Evolutionary conservation across 2,329 filamentous ascomycete genomes (phyloP), one percentile per base, ranked within the genome.

Genomic region (Paracoccidioides lutzii): DNA sequence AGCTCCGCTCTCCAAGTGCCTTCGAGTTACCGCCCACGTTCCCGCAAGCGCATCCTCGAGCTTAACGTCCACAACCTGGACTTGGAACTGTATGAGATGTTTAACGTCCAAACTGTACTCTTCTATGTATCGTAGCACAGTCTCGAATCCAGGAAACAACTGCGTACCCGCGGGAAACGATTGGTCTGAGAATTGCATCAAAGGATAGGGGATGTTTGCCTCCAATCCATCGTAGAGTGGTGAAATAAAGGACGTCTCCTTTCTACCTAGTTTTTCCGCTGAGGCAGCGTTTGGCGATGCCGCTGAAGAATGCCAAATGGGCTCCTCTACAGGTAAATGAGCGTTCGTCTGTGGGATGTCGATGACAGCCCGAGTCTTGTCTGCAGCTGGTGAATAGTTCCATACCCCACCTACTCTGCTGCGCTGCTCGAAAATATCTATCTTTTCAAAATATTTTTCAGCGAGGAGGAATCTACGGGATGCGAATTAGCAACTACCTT

Each of bases 381-480:
- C 65, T 46, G 71, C 55, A 69, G 77, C 70, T 33, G 75, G 73
- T 59, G 78, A 83, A 69, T 94, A 90, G 64, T 89, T 85, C 91
- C 91, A 97, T 8, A 93, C 81, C 2, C 93, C 91, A 56, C 90
- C 91, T 5, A 86, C 80, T 50, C 81, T 78, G 46, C 78, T 74
- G 61, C 89, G 83, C 70, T 95, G 88, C 70, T 97, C 93, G 64
- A 87, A 94, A 42, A 96, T 71, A 58, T 83, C 80, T 58, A 97
- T 83, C 35, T 75, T 78, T 10, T 82, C 73, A 64, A 93, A 93
- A 1, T 67, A 75, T 65, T 77, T 85, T 63, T 87, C 89, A 0
- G 85, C 88, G 9, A 80, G 68, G 15, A 96, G 76, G 65, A 90
- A 90, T 61, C 79, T 81, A 55, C 32, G 52, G 12, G 48, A 37